Percentiles rank a stretch among this genome's conserved stretches.
phyloP scores from a whole-genome alignment of 306 rosid genomes.

The Potentilla sterilis region DNA sequence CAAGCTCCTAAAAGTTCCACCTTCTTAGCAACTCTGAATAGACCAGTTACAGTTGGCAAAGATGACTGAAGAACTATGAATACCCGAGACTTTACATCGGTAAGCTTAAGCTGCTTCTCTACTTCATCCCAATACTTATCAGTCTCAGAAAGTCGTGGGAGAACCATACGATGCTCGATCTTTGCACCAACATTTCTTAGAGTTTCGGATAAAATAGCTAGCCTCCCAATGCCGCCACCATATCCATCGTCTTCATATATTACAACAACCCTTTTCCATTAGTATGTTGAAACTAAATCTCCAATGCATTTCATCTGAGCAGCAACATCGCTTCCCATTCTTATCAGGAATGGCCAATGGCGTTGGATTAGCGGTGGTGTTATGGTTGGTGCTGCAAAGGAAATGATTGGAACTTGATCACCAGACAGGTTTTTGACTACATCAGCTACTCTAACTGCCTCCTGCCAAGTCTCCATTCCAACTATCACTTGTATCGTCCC shows the following conservation, averaged over 20 bases:
- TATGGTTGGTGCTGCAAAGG: slow-evolving; percentile 26
- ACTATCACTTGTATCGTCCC: slow-evolving; percentile 15
- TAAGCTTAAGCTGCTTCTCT: slow-evolving; percentile 41
- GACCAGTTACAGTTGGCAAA: slow-evolving; percentile 39
- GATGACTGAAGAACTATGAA: slow-evolving; percentile 57
- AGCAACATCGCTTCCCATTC: slow-evolving; percentile 19
- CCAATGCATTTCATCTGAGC: slow-evolving; percentile 16
- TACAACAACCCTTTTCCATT: slow-evolving; percentile 21
- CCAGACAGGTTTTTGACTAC: background rate
- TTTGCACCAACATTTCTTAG: slow-evolving; percentile 40
- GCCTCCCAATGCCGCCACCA: slow-evolving; percentile 36
- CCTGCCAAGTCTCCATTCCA: slow-evolving; percentile 36
- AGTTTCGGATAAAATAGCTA: slow-evolving; percentile 45
- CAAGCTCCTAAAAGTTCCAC: slow-evolving; percentile 46
- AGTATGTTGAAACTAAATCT: slow-evolving; percentile 18
- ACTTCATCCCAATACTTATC: slow-evolving; percentile 50
- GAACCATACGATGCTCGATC: slow-evolving; percentile 47
- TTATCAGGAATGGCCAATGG: slow-evolving; percentile 30
- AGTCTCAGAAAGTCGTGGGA: slow-evolving; percentile 38
- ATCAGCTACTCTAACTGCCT: slow-evolving; percentile 15
- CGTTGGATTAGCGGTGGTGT: slow-evolving; percentile 16
- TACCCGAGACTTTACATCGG: slow-evolving; percentile 37
- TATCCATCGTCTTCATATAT: slow-evolving; percentile 28
- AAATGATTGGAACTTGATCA: slow-evolving; percentile 16
- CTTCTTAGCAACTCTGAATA: slow-evolving; percentile 54